Evolutionary conservation across 1,284 basidiomycete species (phyloP), one percentile per base, ranked within the genome.

Genomic region (Cutaneotrichosporon dermatis): DNA sequence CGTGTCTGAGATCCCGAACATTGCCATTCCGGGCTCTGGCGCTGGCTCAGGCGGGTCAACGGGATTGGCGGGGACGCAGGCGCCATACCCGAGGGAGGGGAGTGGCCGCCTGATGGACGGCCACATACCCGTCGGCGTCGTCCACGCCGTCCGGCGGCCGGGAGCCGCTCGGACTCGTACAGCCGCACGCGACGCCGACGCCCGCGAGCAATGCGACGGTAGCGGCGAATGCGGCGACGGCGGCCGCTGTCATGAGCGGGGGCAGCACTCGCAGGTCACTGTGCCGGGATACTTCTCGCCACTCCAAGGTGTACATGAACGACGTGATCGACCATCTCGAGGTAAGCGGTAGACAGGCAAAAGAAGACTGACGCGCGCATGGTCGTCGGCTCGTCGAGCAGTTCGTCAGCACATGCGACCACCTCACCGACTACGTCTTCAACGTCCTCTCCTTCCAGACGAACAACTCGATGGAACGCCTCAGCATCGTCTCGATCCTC

Each of bases 321-420:
- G 75, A 77, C 58, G 72, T 74, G 35, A 63, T 74, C 49, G 76
- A 79, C 68, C 77, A 79, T 64, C 61, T 79, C 37, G 77, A 79
- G 60, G 71, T 63, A 39, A 12, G 61, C 12, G 13, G 0, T 25
- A 25, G 25, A 25, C 25, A 25, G 25, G 25, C 25, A 25, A 16
- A 3, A 13, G 10, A 6, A 15, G 4, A 37, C 62, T 60, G n/a
- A 60, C 62, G 2, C 6, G 25, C 25, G 25, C 59, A 64, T 73
- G 51, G 69, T 76, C n/a, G 67, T 75, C 4, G 67, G 68, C n/a
- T 66, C 66, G 8, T 60, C 55, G 76, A 78, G 51, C 76, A 77
- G 58, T 77, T 73, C 55, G 71, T 74, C 8, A 69, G 71, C 50
- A 76, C 73, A 1, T 75, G 73, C 43, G 76, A 79, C 56, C 75